These are phyloP conservation scores for Candolleomyces aberdarensis DNA, from an alignment of 768 basidiomycete genomes.

Conservation along the genomic window DNA sequence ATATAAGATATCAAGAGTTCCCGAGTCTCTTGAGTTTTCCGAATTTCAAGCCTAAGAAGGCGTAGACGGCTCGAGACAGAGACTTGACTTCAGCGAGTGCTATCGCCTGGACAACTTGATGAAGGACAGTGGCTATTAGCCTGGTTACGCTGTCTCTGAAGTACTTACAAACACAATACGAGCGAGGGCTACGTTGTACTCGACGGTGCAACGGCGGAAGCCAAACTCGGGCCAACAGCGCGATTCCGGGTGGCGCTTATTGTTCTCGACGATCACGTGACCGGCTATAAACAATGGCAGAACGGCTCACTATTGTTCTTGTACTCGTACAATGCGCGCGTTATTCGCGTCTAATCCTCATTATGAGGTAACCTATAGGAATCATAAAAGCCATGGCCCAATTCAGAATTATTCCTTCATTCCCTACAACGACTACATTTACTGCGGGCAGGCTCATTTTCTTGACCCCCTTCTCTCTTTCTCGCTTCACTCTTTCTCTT, in stretches of 20 bases:
- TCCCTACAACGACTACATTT: not conserved
- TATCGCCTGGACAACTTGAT: too few species aligned
- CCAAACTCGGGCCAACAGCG: not conserved
- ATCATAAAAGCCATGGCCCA: not conserved
- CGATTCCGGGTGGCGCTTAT: not conserved
- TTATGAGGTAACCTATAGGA: not conserved
- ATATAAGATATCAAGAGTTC: too few species aligned
- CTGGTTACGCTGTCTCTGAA: too few species aligned
- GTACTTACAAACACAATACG: too few species aligned
- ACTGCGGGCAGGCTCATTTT: not conserved
- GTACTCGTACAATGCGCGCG: not conserved
- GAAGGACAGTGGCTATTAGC: too few species aligned
- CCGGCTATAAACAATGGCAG: not conserved
- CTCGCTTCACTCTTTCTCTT: not conserved
- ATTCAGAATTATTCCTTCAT: not conserved
- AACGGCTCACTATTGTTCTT: slow-evolving; percentile 5
- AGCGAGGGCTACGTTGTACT: too few species aligned
- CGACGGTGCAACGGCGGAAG: not conserved
- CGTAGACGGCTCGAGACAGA: too few species aligned
- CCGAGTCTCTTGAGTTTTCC: too few species aligned
- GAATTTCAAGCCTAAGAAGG: too few species aligned
- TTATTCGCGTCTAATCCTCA: not conserved
- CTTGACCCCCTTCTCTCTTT: not conserved
- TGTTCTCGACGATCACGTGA: not conserved
- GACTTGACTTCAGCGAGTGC: too few species aligned